Evolutionary conservation across 805 yeast genomes (phyloP), one percentile per base, ranked within the genome.

Genomic region (Saccharomycopsis javanensis): DNA sequence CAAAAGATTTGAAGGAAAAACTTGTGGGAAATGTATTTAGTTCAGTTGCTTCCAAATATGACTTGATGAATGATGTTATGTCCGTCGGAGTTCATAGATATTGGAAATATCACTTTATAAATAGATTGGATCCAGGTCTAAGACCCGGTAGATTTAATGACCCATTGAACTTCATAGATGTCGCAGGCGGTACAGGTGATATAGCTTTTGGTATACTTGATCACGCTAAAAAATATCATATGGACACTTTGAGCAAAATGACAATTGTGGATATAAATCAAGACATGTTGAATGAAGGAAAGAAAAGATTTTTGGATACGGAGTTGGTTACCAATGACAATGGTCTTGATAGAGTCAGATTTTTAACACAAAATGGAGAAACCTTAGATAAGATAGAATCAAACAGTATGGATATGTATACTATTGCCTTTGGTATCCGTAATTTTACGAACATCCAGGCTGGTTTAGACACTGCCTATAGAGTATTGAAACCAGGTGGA

Each of bases 171-270:
- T 92, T 94, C 67, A 77, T 94, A 62, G 99, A 94, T 71, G 98
- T 94, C 57, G 99, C 99, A 28, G 99, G 99, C 59, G 99, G 99
- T 25, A 89, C 98, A 10, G 99, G 99, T 51, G 99, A 94, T 68
- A 92, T 94, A 71, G 99, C 99, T 1, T 89, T 89, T 72, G 95
- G 99, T 2, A 78, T 94, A 61, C 75, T 94, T 61, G 96, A 90
- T 66, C 96, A 94, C 71, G 98, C 98, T 8, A 83, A 85, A 62
- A 71, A 75, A 42, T 80, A 82, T 61, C 88, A 82, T 67, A 84
- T 86, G 57, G 99, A 94, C 72, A 77, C 71, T 38, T 75, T 76
- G 60, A 81, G 89, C 34, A 81, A 83, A 27, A 94, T 94, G 94
- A 88, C 91, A 7, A 81, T 94, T 53, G 95, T 89, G 4, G 99